Conservation (phyloP, 352 stramenopile species). For the Paralagenidium karlingii region DNA sequence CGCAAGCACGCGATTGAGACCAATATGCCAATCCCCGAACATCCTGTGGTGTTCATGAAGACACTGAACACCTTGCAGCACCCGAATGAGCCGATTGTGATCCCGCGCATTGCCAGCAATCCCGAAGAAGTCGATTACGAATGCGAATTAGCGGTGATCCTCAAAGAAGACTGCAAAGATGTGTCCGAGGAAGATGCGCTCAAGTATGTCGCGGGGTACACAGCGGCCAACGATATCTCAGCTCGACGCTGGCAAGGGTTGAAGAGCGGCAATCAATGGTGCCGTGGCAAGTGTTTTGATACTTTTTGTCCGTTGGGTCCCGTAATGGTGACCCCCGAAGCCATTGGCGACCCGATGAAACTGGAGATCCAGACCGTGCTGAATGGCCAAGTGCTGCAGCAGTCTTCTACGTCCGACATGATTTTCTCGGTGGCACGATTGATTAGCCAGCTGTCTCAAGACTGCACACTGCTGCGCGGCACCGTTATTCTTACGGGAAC, state of each 20-base stretch:
- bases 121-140: conserved; percentile 84
- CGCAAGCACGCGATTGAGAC: conserved; percentile 40
- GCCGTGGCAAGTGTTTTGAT: conserved; percentile 82
- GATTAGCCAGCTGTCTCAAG: conserved; percentile 83
- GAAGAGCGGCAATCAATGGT: conserved; percentile 78
- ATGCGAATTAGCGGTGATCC: conserved; percentile 82
- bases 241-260: conserved; percentile 81
- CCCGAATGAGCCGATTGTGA: conserved; percentile 63
- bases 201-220: conserved; percentile 81
- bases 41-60: conserved; percentile 84
- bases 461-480: conserved; percentile 75
- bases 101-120: conserved; percentile 38
- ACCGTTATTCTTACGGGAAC: conserved; percentile 87
- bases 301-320: conserved; percentile 85
- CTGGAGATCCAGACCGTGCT: conserved; percentile 68
- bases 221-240: conserved; percentile 81
- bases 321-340: conserved; percentile 60
- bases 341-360: conserved; percentile 62
- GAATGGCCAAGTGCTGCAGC: conserved; percentile 76
- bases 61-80: conserved; percentile 64
- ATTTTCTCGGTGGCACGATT: conserved; percentile 83
- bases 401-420: conserved; percentile 84
- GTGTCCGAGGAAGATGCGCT: conserved; percentile 75
- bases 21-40: conserved; percentile 71
- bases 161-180: conserved; percentile 71